Percentiles rank a stretch among this genome's conserved stretches.
Evolutionary conservation across 1,284 basidiomycete genomes (phyloP).

Genomic region (Irpex rosettiformis): DNA sequence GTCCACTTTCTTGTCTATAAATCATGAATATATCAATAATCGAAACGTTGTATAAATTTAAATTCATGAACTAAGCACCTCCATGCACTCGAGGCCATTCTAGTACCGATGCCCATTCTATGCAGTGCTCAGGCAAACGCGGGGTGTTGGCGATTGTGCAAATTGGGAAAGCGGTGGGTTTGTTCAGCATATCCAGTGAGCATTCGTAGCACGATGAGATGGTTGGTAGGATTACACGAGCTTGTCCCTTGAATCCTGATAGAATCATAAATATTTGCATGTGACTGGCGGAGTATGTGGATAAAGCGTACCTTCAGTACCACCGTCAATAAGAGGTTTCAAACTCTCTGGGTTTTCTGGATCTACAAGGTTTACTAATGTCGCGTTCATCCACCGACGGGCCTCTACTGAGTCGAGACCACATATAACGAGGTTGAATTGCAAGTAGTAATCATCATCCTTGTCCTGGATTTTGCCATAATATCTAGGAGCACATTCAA

Average conservation of each 20-base stretch:
- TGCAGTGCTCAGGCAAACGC: slow-evolving; percentile 96
- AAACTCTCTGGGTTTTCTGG: slow-evolving; percentile 87
- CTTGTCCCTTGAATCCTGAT: slow-evolving; percentile 96
- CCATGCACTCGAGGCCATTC: slow-evolving; percentile 95
- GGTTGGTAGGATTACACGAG: slow-evolving; percentile 94
- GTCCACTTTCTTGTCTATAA: slow-evolving; percentile 87
- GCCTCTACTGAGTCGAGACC: slow-evolving; percentile 98
- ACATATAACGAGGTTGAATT: slow-evolving; percentile 96
- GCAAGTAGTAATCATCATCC: slow-evolving; percentile 92
- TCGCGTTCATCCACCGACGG: slow-evolving; percentile 98
- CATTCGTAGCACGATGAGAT: slow-evolving; percentile 98
- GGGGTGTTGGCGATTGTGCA: slow-evolving; percentile 99
- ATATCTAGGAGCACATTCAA: slow-evolving; percentile 51
- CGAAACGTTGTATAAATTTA: background rate
- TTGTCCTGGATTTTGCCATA: slow-evolving; percentile 99
- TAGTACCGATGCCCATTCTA: slow-evolving; percentile 99
- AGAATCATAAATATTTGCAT: slow-evolving; percentile 9
- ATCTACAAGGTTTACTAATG: slow-evolving; percentile 92
- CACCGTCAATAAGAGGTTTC: slow-evolving; percentile 98
- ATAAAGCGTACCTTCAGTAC: slow-evolving; percentile 81
- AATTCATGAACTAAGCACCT: slow-evolving; percentile 43
- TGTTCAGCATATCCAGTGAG: slow-evolving; percentile 97
- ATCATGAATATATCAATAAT: background rate
- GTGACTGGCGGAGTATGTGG: background rate
- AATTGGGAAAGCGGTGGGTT: slow-evolving; percentile 95